These are phyloP conservation scores for Skeletonema marinoi DNA, from an alignment of 108 stramenopile genomes.

Conservation along the genomic window DNA sequence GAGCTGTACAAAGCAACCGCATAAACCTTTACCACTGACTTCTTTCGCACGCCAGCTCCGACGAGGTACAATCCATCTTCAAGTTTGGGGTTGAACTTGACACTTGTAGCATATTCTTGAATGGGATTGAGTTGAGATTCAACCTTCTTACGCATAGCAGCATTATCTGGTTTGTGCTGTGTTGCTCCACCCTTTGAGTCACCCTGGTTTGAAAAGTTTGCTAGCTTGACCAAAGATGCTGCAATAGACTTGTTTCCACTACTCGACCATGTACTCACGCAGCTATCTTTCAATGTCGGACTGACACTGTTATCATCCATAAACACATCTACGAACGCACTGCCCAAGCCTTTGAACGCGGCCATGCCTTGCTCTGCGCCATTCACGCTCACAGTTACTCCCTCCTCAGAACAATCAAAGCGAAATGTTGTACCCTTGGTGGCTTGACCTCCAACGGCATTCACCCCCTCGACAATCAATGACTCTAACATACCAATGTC, in stretches of 20 bases:
- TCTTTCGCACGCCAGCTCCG: slow-evolving; percentile 78
- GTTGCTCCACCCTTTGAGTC: neutral
- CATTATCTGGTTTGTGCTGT: neutral
- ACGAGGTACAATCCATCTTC: neutral
- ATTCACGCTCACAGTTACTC: slow-evolving; percentile 73
- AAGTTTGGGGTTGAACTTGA: slow-evolving; percentile 9
- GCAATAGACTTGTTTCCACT: neutral
- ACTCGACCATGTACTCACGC: slow-evolving; percentile 46
- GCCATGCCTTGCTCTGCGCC: slow-evolving; percentile 65
- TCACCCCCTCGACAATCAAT: slow-evolving; percentile 43
- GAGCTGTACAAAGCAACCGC: slow-evolving; percentile 78
- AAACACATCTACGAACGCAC: slow-evolving; percentile 71
- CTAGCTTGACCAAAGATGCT: neutral
- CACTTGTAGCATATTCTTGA: slow-evolving; percentile 6
- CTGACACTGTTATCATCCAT: slow-evolving; percentile 81
- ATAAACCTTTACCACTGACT: slow-evolving; percentile 84
- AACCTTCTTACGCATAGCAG: neutral
- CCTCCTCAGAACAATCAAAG: slow-evolving; percentile 64
- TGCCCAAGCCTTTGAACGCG: slow-evolving; percentile 52
- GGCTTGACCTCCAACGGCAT: slow-evolving; percentile 69
- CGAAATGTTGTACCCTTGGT: slow-evolving; percentile 61
- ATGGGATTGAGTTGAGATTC: slow-evolving; percentile 12
- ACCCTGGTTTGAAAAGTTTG: neutral
- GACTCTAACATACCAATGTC: slow-evolving; percentile 50
- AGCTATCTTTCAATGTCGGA: slow-evolving; percentile 58